phyloP scores from a whole-genome alignment of 2,329 filamentous ascomycete species.

The Kalmusia sp. region DNA sequence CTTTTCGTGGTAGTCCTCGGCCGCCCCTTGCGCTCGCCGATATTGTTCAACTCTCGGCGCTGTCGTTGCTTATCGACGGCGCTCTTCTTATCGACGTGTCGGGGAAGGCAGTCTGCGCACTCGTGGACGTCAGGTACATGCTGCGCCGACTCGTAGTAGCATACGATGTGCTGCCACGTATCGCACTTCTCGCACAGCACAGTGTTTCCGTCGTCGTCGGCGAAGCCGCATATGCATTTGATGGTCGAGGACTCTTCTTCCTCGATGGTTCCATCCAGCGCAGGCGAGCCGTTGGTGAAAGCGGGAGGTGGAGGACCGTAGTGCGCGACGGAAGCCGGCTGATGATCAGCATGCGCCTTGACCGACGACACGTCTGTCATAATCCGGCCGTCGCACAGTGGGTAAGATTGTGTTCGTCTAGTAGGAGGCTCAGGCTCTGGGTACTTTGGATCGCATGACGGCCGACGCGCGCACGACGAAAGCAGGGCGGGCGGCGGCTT shows the following conservation, averaged over 20 bases:
- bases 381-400: constrained; percentile 41
- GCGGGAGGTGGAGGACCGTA: constrained; percentile 39
- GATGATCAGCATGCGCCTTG: constrained; percentile 51
- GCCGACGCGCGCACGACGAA: constrained; percentile 42
- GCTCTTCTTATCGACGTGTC: constrained; percentile 73
- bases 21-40: constrained; percentile 69
- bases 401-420: constrained; percentile 27
- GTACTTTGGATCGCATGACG: constrained; percentile 52
- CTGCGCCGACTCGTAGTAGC: constrained; percentile 82
- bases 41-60: constrained; percentile 65
- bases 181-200: constrained; percentile 96
- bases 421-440: constrained; percentile 44
- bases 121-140: constrained; percentile 80
- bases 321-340: constrained; percentile 46
- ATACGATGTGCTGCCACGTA: constrained; percentile 98
- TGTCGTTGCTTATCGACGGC: constrained; percentile 76
- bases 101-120: constrained; percentile 86
- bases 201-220: constrained; percentile 96
- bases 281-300: constrained; percentile 45
- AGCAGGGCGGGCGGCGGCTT: constrained; percentile 32
- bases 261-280: constrained; percentile 52
- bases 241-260: constrained; percentile 90
- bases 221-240: constrained; percentile 94
- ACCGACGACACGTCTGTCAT: constrained; percentile 53
- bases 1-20: constrained; percentile 79